Percentiles rank a stretch among this genome's conserved stretches.
These are phyloP conservation scores for Beta corolliflora DNA, from an alignment of 179 eudicot species.

Conservation along the genomic window DNA sequence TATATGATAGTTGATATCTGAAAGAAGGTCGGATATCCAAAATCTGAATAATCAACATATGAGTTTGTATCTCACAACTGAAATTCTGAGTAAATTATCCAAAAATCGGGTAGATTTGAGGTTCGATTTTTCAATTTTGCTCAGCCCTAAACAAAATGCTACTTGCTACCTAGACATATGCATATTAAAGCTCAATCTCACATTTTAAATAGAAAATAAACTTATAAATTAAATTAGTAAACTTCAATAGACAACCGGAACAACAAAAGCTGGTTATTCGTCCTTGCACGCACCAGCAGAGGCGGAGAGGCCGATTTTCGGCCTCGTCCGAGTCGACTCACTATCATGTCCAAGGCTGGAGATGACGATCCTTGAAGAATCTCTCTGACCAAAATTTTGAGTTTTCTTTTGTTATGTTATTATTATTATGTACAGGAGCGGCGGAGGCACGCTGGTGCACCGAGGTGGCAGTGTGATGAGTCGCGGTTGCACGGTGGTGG, in stretches of 20 bases:
- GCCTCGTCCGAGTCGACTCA: constrained; percentile 43
- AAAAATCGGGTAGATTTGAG: background rate
- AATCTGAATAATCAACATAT: background rate
- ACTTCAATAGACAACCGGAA: background rate
- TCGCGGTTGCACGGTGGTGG: too few relatives aligned
- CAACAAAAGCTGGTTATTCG: constrained; percentile 14
- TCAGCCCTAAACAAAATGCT: background rate
- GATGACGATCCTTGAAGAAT: constrained; percentile 12
- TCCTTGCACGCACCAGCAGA: constrained; percentile 46
- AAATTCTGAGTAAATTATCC: background rate
- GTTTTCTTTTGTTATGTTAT: background rate
- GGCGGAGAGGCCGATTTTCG: constrained; percentile 38
- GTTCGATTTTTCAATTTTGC: background rate
- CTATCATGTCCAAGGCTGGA: constrained; percentile 40
- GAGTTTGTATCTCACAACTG: background rate
- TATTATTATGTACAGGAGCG: constrained; percentile 35
- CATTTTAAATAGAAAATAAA: background rate
- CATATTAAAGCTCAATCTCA: background rate
- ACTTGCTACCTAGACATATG: background rate
- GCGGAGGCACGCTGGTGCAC: constrained; percentile 2
- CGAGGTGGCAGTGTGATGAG: too few relatives aligned
- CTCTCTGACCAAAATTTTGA: background rate
- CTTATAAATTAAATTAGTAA: too few relatives aligned
- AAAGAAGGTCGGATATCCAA: background rate
- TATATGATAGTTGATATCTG: background rate